Conservation (phyloP, 1,139 yeast genomes). For the Suhomyces chickasaworum region DNA sequence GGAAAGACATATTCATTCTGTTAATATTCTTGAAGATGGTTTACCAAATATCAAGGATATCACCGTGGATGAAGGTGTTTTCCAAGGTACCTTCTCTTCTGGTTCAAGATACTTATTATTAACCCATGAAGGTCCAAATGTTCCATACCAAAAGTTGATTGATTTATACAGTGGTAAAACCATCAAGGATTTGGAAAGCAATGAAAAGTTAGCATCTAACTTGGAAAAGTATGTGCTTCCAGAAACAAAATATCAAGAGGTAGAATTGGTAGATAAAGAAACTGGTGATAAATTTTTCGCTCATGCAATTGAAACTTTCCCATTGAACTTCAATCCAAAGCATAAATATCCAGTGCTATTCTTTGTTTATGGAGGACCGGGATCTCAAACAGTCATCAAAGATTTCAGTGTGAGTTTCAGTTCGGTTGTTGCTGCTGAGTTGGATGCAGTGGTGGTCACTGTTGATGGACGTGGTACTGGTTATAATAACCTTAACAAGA, state of each 20-base stretch:
- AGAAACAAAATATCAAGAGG: constrained; percentile 41
- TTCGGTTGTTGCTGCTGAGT: constrained; percentile 65
- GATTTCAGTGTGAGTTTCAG: constrained; percentile 58
- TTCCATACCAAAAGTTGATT: constrained; percentile 66
- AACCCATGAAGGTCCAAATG: constrained; percentile 63
- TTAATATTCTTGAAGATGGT: constrained; percentile 38
- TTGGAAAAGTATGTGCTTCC: constrained; percentile 54
- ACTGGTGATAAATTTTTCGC: constrained; percentile 44
- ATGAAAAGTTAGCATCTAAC: constrained; percentile 41
- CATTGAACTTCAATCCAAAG: constrained; percentile 58
- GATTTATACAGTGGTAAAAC: constrained; percentile 46
- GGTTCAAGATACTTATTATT: constrained; percentile 65
- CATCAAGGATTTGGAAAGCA: constrained; percentile 50
- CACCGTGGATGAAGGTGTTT: constrained; percentile 71
- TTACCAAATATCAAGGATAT: constrained; percentile 46
- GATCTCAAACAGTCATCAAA: constrained; percentile 66
- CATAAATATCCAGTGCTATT: constrained; percentile 68
- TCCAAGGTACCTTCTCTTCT: constrained; percentile 63
- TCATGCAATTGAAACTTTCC: constrained; percentile 64
- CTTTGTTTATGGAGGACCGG: constrained; percentile 83
- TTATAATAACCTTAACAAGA: constrained; percentile 46
- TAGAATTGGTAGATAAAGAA: constrained; percentile 52
- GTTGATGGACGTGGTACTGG: constrained; percentile 88
- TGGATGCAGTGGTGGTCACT: constrained; percentile 72
- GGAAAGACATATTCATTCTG: constrained; percentile 56